Percentiles rank a stretch among this genome's conserved stretches.
Conservation (phyloP, 2,329 filamentous ascomycete genomes). For the Penicillium sp. region DNA sequence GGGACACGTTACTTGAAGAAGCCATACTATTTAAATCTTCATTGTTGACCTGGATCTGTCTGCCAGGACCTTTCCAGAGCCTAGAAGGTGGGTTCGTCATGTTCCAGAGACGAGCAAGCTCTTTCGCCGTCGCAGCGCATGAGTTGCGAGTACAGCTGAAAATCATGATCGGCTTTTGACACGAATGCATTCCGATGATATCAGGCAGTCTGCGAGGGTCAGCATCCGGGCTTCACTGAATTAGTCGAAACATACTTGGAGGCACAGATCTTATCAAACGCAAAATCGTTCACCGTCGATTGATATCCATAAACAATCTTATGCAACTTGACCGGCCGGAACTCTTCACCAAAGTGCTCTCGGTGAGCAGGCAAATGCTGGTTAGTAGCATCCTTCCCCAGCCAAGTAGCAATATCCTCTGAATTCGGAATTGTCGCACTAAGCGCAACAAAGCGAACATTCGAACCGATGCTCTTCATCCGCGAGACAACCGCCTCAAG, state of each 20-base stretch:
- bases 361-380: conserved; percentile 63
- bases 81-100: conserved; percentile 52
- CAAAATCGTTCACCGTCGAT: conserved; percentile 67
- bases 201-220: conserved; percentile 58
- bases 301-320: conserved; percentile 76
- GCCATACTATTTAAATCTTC: conserved; percentile 58
- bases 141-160: conserved; percentile 79
- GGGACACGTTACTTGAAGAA: background rate
- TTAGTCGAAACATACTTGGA: conserved; percentile 46
- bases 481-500: conserved; percentile 81
- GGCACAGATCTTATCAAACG: conserved; percentile 71
- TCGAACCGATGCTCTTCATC: conserved; percentile 77
- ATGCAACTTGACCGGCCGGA: conserved; percentile 73
- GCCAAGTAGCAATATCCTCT: conserved; percentile 75
- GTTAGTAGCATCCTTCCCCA: conserved; percentile 65
- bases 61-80: conserved; percentile 63
- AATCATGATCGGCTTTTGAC: conserved; percentile 74
- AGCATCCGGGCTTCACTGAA: background rate
- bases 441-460: conserved; percentile 76
- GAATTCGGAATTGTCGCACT: conserved; percentile 85
- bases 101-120: conserved; percentile 67
- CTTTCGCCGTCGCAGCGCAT: conserved; percentile 65
- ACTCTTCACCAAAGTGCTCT: conserved; percentile 75
- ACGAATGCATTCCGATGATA: conserved; percentile 66
- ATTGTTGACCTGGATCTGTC: conserved; percentile 54